Base-by-base conservation (phyloP, 2,329 filamentous ascomycete species). In the Sphaerulina vaccinii region DNA sequence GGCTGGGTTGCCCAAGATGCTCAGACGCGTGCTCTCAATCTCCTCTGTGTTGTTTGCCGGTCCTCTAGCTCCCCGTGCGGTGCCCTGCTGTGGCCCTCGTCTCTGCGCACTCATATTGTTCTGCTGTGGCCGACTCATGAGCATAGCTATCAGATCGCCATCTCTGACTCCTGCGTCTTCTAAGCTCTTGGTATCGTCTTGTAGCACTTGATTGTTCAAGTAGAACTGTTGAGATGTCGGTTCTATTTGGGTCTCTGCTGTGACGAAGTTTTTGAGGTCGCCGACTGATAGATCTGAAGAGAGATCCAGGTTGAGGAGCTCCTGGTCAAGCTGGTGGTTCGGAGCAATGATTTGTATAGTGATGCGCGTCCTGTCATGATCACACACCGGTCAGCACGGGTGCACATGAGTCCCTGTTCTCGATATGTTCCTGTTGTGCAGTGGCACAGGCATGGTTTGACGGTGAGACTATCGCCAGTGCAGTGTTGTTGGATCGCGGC, bases 121-220 rank as follows among this genome's bases (percentile, higher is more conserved):
- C 67, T 77, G 58, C 76, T 77, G 46, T 73, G 54, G 54, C 55
- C 63, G 49, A 57, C 63, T 61, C 67, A 96, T 86, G 68, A 95
- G 87, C 61, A 97, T 81, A 23, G 88, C 90, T 59, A 99, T 76
- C 88, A 99, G 91, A 66, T 96, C 93, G 49, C 90, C 90, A 72
- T 97, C 89, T 42, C 78, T 82, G 63, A 99, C 87, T 36, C 86
- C 81, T 24, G 91, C 80, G 64, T 92, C 80, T 61, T 90, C 83
- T 66, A 99, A 81, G 2, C 90, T 96, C 70, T 90, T 87, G 52
- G 80, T 73, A 64, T 91, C 86, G 71, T 90, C 85, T 60, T 77
- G 80, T 49, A 99, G 83, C 36, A 91, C 81, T 59, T 83, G 82
- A 59, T 92, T 93, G 70, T 96, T 95, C 74, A 92, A 87, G 73